Evolutionary conservation across 176 grass and related monocot species (phyloP), one percentile per base, ranked within the genome.

Genomic region (Triticum turgidum): DNA sequence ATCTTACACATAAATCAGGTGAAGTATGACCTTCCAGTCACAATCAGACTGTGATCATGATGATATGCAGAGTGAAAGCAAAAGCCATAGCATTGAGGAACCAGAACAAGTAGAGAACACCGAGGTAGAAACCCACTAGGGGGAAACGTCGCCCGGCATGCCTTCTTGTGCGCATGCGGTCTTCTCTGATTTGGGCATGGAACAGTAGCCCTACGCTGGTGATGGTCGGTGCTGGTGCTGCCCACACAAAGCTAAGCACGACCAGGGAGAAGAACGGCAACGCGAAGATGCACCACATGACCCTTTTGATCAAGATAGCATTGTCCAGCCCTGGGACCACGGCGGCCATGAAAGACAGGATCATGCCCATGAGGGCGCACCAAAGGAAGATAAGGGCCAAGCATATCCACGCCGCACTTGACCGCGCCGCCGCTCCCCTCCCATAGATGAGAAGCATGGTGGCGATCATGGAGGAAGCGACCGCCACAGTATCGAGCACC

Each of bases 281-380:
- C 9, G 10, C 77, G 56, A 79, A 79, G 21, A 42, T 41, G 20
- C 56, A n/a, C 77, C 77, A 79, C 1, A 79, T 10, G 21, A 79
- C 5, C 20, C 6, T 14, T 39, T 79, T 68, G 13, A 34, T 27
- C 5, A n/a, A 41, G 77, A 21, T 39, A 0, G 21, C 22, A 10
- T 13, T 62, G 11, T 79, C 32, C 20, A 79, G 21, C 6, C 77
- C 77, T 0, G 77, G 61, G 58, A 79, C 34, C 0, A 79, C 56
- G 20, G 56, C 77, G 20, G 56, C 77, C 77, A 79, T 79, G 77
- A 79, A 79, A 14, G 77, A 56, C 77, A 79, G 77, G 56, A 79
- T 38, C 33, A 79, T 62, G 77, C 77, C 7, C 77, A 79, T 79
- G 54, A 79, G 77, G 5, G 77, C 77, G 4, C 13, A 14, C 77